These are phyloP conservation scores for Bolboschoenus planiculmis DNA, from an alignment of 176 grass and related monocot genomes.

Conservation along the genomic window DNA sequence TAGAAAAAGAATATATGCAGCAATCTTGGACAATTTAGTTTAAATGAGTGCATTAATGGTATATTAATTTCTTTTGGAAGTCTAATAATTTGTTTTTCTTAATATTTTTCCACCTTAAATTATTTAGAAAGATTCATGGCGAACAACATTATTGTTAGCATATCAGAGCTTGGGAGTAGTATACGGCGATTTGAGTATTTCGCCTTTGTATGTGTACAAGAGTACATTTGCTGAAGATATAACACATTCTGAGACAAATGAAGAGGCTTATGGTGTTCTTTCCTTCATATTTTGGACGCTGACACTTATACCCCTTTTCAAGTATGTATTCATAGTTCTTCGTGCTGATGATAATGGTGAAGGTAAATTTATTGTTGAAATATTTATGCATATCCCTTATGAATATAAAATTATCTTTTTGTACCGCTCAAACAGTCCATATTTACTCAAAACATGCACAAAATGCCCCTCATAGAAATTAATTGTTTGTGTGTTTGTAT, in stretches of 20 bases:
- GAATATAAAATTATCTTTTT: neutral
- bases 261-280: constrained; percentile 90
- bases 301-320: constrained; percentile 85
- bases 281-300: constrained; percentile 99
- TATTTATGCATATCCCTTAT: neutral
- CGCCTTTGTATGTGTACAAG: constrained; percentile 86
- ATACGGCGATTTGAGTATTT: constrained; percentile 93
- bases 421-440: neutral
- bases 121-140: constrained; percentile 88
- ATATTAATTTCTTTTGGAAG: neutral
- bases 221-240: constrained; percentile 99
- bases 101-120: neutral
- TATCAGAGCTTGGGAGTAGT: constrained; percentile 98
- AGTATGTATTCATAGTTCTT: constrained; percentile 93
- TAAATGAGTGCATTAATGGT: neutral
- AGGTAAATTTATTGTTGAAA: constrained; percentile 35
- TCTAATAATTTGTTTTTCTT: neutral
- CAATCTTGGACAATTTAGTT: neutral
- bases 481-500: neutral
- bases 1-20: neutral
- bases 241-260: constrained; percentile 84
- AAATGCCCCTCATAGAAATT: neutral
- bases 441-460: neutral
- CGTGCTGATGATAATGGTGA: constrained; percentile 94
- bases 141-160: constrained; percentile 68